Base-by-base conservation (phyloP, 2,329 filamentous ascomycete species). In the Alternaria sp. region DNA sequence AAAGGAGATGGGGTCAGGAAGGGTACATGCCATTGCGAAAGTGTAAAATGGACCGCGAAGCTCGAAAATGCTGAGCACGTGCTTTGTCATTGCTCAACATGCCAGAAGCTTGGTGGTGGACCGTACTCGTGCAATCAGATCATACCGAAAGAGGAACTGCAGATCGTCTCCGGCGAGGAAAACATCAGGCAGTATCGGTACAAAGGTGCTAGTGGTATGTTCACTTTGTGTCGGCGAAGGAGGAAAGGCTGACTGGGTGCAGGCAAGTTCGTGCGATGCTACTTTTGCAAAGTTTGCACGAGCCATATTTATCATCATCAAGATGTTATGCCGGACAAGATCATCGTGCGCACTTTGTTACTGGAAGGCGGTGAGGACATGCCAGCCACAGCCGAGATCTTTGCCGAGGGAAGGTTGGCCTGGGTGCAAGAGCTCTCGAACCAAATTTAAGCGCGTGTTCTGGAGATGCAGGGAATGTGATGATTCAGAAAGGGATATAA, bases 271-370 rank as follows among this genome's bases (percentile, higher is more conserved):
- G 77, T 81, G 26, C 67, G 74, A 53, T 81, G 80, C 65, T 80
- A 73, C 62, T 80, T 78, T 59, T 81, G 79, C 61, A 65, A 68
- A 17, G 79, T 67, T 5, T 81, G 79, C 65, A 81, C 80, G 6
- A 76, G 71, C 46, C 79, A 81, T 61, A 75, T 81, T n/a, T 81
- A 80, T 51, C 79, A 81, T 59, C 75, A 79, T 44, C 80, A 80
- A 61, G 77, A 78, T 47, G 76, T 74, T 10, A 80, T 81, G 77
- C 77, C 79, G 3, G 79, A 79, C 9, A 79, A 79, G 58, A 72
- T 80, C 21, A 81, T 82, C 55, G 76, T 81, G 15, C 69, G 80
- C 32, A 82, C 79, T 8, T 65, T 81, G 43, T 62, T 82, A 26
- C 71, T 81, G 4, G 79, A 81, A 4, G 75, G 79, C 8, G 77